Conservation (phyloP, 1,284 basidiomycete genomes). For the Wolfiporia cocos region DNA sequence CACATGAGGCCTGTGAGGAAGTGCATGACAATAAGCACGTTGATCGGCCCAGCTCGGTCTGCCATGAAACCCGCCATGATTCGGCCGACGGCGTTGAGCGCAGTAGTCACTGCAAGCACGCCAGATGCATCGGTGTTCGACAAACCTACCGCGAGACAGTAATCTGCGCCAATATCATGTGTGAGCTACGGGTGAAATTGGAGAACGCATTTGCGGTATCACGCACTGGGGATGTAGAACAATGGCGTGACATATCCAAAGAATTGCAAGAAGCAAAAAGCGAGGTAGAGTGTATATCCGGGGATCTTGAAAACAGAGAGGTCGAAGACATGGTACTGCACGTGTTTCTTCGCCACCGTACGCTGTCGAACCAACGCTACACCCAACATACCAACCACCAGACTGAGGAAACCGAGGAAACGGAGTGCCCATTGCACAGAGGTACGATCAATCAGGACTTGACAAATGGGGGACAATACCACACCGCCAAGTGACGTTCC, state of each 20-base stretch:
- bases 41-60: conserved; percentile 2
- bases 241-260: conserved; percentile 2
- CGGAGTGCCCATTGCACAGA: conserved; percentile 5
- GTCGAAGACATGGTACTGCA: conserved; percentile 2
- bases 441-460: conserved; percentile 3
- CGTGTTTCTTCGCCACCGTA: background rate
- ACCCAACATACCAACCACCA: background rate
- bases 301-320: background rate
- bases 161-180: background rate
- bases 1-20: conserved; percentile 4
- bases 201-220: background rate
- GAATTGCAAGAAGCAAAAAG: conserved; percentile 3
- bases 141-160: conserved; percentile 2
- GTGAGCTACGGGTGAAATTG: background rate
- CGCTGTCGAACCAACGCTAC: conserved; percentile 2
- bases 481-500: conserved; percentile 4
- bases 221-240: conserved; percentile 4
- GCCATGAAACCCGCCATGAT: conserved; percentile 5
- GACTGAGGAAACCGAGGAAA: conserved; percentile 1
- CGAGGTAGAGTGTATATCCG: background rate
- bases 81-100: background rate
- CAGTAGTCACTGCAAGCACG: conserved; percentile 3
- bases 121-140: conserved; percentile 2
- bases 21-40: conserved; percentile 3
- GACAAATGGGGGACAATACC: conserved; percentile 3